Evolutionary conservation across 2,329 filamentous ascomycete genomes (phyloP), one percentile per base, ranked within the genome.

Genomic region (Pseudogymnoascus sp.): DNA sequence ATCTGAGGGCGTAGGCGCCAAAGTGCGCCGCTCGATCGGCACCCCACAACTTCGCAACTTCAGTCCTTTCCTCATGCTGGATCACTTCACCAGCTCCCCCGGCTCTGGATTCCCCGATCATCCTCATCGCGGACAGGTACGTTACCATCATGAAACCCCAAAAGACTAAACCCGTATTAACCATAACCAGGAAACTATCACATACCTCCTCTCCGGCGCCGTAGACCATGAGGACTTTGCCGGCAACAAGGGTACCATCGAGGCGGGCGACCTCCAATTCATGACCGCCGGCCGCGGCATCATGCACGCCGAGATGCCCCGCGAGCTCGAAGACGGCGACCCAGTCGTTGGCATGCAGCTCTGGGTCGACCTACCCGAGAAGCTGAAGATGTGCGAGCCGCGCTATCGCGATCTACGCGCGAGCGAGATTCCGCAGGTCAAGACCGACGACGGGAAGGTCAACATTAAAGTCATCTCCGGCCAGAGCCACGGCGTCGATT

Each of bases 261-360:
- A 88, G 65, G 77, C 89, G 0, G 93, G 93, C n/a, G 93, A 97
- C 73, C 78, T 97, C 58, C 93, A 97, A 73, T 97, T 97, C 81
- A 97, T 97, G 94, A 97, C 93, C 0, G 93, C 93, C 0, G 93
- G 93, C 3, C 80, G 83, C 19, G 93, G 93, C 43, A 95, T 97
- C 70, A 89, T 97, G 75, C 94, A 97, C 75, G 91, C 92, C 38
- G 93, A 97, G 77, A 97, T 97, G 92, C 93, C 93, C 8, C 83
- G 84, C 62, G 85, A 90, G 71, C 91, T 91, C 72, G 74, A 81
- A 0, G 90, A 94, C 72, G 90, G 90, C 60, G 83, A 80, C 63
- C 79, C 88, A 64, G 96, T 92, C 74, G 82, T 95, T 61, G 93
- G 93, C 35, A 84, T 97, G 77, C 94, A 97, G 78, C 81, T 97